Evolutionary conservation across 148 eudicot genomes (phyloP).

Genomic region (Spergularia marina): DNA sequence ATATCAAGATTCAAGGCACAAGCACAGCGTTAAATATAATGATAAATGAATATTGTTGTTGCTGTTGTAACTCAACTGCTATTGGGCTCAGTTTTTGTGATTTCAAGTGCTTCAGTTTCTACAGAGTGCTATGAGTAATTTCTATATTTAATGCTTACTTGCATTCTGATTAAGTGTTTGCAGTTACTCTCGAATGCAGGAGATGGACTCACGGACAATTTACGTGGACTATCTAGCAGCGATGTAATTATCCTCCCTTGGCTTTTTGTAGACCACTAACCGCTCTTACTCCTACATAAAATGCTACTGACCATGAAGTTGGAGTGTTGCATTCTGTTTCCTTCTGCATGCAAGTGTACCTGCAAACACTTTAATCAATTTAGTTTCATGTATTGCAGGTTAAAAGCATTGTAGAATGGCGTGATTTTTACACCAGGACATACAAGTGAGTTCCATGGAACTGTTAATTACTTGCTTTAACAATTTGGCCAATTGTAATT

Average conservation of each 20-base stretch:
- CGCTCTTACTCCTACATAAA: slow-evolving; percentile 8
- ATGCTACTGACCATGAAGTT: not conserved
- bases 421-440: slow-evolving; percentile 70
- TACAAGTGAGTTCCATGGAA: slow-evolving; percentile 53
- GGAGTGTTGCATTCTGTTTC: not conserved
- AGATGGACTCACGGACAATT: slow-evolving; percentile 81
- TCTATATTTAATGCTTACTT: slow-evolving; percentile 3
- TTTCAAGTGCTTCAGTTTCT: not conserved
- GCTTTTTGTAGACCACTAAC: not conserved
- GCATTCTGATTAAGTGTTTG: slow-evolving; percentile 33
- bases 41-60: not conserved
- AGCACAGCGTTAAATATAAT: no score
- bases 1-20: not conserved
- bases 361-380: no score
- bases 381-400: slow-evolving; percentile 44
- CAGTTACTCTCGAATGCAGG: slow-evolving; percentile 46
- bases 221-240: slow-evolving; percentile 70
- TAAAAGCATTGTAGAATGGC: slow-evolving; percentile 90
- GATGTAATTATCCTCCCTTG: slow-evolving; percentile 45
- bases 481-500: not conserved
- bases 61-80: not conserved
- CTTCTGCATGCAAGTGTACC: not conserved
- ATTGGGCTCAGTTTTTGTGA: not conserved
- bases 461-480: not conserved
- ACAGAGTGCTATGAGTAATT: not conserved